phyloP scores from a whole-genome alignment of 2,329 filamentous ascomycete species.

The Aspergillus brasiliensis region DNA sequence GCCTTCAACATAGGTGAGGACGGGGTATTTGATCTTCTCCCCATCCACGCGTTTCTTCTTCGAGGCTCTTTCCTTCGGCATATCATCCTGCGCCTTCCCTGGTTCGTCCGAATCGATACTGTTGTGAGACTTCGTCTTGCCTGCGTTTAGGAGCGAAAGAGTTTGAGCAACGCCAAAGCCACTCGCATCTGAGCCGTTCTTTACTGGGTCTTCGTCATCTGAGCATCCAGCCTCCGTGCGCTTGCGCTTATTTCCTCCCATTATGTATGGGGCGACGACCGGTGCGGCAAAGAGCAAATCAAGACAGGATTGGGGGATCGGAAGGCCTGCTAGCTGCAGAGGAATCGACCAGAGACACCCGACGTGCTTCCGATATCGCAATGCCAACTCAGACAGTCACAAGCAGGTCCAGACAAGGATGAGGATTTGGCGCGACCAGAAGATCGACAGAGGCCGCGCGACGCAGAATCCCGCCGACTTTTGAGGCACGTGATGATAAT shows the following conservation, averaged over 20 bases:
- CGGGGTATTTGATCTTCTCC: slow-evolving; percentile 54
- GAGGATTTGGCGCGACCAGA: not conserved
- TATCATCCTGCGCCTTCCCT: slow-evolving; percentile 19
- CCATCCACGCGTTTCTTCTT: slow-evolving; percentile 42
- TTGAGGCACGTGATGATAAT: slow-evolving; percentile 17
- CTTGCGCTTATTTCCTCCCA: slow-evolving; percentile 39
- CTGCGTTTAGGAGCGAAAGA: slow-evolving; percentile 30
- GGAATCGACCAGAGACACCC: not conserved
- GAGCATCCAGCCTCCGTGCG: slow-evolving; percentile 23
- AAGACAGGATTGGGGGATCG: not conserved
- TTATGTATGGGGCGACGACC: slow-evolving; percentile 10
- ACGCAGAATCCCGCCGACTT: slow-evolving; percentile 8
- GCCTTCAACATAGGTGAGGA: slow-evolving; percentile 56
- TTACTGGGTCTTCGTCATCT: slow-evolving; percentile 28
- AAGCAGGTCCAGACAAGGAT: not conserved
- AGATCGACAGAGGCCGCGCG: not conserved
- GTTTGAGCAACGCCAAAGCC: slow-evolving; percentile 36
- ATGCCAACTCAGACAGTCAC: not conserved
- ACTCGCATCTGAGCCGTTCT: slow-evolving; percentile 16
- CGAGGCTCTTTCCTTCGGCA: slow-evolving; percentile 18
- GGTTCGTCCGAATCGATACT: slow-evolving; percentile 7
- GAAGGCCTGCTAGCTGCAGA: not conserved
- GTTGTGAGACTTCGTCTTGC: slow-evolving; percentile 14
- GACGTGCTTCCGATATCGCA: not conserved
- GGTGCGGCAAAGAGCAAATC: not conserved